Evolutionary conservation across 306 rosid species (phyloP).

Genomic region (Glycine soja): DNA sequence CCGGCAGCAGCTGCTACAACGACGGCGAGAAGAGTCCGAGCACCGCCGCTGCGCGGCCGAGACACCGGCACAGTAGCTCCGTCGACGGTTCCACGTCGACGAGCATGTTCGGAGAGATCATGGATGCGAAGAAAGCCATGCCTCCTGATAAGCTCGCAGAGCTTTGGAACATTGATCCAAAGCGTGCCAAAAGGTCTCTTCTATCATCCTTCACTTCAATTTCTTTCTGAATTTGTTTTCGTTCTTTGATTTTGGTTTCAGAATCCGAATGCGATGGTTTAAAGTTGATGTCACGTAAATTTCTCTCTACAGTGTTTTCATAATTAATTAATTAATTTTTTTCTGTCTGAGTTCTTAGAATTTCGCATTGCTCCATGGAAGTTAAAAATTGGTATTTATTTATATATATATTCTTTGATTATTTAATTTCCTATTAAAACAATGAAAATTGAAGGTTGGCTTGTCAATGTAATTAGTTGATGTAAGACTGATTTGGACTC

Average conservation of each 20-base stretch:
- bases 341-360: neutral
- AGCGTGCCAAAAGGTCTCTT: conserved; percentile 93
- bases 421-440: neutral
- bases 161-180: conserved; percentile 96
- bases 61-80: conserved; percentile 85
- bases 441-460: neutral
- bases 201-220: conserved; percentile 28
- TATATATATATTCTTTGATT: neutral
- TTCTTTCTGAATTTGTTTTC: conserved; percentile 7
- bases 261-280: neutral
- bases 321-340: neutral
- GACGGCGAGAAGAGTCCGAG: conserved; percentile 67
- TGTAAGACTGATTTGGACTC: neutral
- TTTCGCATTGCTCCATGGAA: neutral
- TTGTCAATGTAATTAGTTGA: conserved; percentile 3
- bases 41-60: conserved; percentile 42
- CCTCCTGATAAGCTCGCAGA: conserved; percentile 99
- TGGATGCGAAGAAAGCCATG: conserved; percentile 99
- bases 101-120: conserved; percentile 80
- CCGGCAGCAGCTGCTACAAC: conserved; percentile 49
- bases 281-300: conserved; percentile 12
- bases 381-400: neutral
- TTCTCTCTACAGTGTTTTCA: neutral
- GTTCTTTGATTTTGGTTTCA: neutral
- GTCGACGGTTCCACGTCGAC: conserved; percentile 83